phyloP scores from a whole-genome alignment of 2,329 filamentous ascomycete genomes.

The Calonectria multiphialidica region DNA sequence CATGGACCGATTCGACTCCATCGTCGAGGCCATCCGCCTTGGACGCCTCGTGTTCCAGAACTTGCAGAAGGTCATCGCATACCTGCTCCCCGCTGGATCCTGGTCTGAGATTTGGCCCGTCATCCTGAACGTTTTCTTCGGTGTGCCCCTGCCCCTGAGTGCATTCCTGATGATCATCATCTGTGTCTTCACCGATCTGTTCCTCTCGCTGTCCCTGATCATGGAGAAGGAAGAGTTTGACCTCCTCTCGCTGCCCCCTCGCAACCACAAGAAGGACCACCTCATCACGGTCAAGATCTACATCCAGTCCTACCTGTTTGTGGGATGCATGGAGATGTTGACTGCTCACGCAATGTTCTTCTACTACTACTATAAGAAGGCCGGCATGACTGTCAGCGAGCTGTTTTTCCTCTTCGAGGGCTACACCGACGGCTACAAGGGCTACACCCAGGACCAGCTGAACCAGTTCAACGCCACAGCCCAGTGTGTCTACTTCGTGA shows the following conservation, averaged over 20 bases:
- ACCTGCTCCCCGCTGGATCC: constrained; percentile 63
- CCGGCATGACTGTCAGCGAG: constrained; percentile 59
- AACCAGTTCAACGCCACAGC: constrained; percentile 61
- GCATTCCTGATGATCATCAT: constrained; percentile 71
- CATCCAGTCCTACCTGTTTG: constrained; percentile 64
- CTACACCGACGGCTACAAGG: constrained; percentile 61
- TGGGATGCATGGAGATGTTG: constrained; percentile 63
- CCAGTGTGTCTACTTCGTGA: constrained; percentile 67
- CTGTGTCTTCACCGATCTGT: constrained; percentile 67
- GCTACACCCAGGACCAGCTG: constrained; percentile 59
- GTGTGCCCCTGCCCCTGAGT: constrained; percentile 62
- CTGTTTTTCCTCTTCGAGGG: constrained; percentile 64
- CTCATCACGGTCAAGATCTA: constrained; percentile 66
- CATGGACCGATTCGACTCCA: constrained; percentile 78
- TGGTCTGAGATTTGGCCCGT: constrained; percentile 71
- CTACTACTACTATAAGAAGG: constrained; percentile 62
- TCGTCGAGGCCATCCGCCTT: constrained; percentile 72
- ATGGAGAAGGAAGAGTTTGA: constrained; percentile 70
- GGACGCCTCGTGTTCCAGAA: constrained; percentile 57
- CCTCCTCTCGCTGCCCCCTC: constrained; percentile 62
- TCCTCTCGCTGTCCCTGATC: constrained; percentile 62
- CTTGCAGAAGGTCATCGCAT: constrained; percentile 56
- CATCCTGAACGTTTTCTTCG: constrained; percentile 67
- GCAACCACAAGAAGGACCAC: constrained; percentile 62
- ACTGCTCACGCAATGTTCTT: constrained; percentile 66